Percentiles rank a stretch among this genome's conserved stretches.
Evolutionary conservation across 2,329 filamentous ascomycete genomes (phyloP).

Genomic region (Rachicladosporium sp.): DNA sequence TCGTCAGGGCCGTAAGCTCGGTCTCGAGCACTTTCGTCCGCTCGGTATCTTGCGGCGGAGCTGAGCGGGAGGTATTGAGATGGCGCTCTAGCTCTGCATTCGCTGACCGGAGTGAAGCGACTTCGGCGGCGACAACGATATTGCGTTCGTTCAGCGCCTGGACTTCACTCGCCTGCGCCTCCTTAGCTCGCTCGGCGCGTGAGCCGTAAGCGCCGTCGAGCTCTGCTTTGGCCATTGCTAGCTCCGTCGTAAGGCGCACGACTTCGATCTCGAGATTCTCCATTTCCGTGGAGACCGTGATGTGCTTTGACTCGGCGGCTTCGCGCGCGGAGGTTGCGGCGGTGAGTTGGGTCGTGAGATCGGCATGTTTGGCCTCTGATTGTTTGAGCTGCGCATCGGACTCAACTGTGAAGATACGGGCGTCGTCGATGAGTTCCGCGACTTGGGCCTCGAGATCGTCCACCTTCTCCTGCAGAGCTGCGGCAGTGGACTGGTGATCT

Average conservation of each 20-base stretch:
- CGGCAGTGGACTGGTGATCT: conserved; percentile 23
- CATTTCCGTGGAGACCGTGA: conserved; percentile 21
- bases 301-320: conserved; percentile 15
- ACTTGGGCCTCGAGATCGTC: conserved; percentile 22
- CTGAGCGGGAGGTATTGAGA: too few relatives aligned
- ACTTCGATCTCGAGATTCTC: conserved; percentile 47
- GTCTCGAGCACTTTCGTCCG: conserved; percentile 41
- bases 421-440: conserved; percentile 7
- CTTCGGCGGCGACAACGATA: conserved; percentile 28
- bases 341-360: conserved; percentile 10
- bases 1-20: conserved; percentile 55
- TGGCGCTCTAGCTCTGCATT: conserved; percentile 1
- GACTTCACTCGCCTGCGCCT: conserved; percentile 49
- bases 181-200: conserved; percentile 56
- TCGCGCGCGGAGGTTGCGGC: conserved; percentile 10
- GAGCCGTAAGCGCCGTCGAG: conserved; percentile 87
- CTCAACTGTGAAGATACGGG: conserved; percentile 7
- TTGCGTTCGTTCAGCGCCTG: conserved; percentile 27
- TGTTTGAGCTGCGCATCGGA: conserved; percentile 16
- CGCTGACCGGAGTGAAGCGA: conserved; percentile 27
- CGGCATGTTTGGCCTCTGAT: conserved; percentile 2
- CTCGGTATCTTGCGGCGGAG: conserved; percentile 5
- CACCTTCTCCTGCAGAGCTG: conserved; percentile 19
- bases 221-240: conserved; percentile 83
- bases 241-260: conserved; percentile 57